Evolutionary conservation across 805 yeast species (phyloP), one percentile per base, ranked within the genome.

Genomic region (Jamesozyma lodderae): DNA sequence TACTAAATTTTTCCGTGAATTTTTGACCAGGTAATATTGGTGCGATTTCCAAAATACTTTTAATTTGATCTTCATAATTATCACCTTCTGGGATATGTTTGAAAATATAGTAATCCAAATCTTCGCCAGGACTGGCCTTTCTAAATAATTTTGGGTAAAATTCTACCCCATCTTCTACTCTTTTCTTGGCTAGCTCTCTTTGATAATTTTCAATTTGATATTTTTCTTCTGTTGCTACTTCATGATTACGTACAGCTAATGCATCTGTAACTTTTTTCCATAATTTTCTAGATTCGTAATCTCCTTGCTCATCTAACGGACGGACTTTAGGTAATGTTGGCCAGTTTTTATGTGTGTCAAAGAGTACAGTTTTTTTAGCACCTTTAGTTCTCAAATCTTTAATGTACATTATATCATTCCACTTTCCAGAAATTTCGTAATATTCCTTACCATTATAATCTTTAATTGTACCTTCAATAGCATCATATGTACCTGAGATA

Each of bases 401-500:
- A 35, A 87, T 73, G 40, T 77, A 71, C 73, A 92, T 79, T 1
- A 77, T 66, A 44, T 80, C 95, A 61, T 87, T 86, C 98, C 98
- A 92, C 61, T 92, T 90, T 11, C 98, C 98, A 9, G 80, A 51
- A 27, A 90, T 68, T 48, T 76, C 82, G 54, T 67, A 86, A 25
- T 79, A 58, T 2, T 66, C 66, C 47, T 80, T 76, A 16, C 75
- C 77, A 2, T 69, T 61, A 21, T 67, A 51, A 35, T 73, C 70
- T 53, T 72, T 76, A 37, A 88, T 69, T 4, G 58, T 61, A 37
- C 97, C 98, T 48, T 75, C 81, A 45, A 92, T 83, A 6, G 83
- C 83, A 59, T 92, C 94, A 60, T 90, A 92, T 3, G 90, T 74
- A 16, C 98, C 98, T 17, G 88, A 73, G 31, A 92, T 83, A 56